Evolutionary conservation across 257 asterid species (phyloP).

Genomic region (Capsicum rhomboideum): DNA sequence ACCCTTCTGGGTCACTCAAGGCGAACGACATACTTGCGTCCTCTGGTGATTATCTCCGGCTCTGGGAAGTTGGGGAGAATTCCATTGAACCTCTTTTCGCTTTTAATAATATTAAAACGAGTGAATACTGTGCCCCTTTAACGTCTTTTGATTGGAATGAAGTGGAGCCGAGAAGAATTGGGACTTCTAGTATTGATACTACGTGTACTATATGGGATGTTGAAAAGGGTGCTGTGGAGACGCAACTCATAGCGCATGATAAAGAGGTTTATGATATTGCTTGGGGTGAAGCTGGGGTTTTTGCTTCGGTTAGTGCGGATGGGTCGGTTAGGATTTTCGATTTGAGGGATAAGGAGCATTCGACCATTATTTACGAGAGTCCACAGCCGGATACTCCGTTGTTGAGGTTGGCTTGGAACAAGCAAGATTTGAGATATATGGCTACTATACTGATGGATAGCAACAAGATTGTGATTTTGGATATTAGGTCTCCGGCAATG

Average conservation of each 20-base stretch:
- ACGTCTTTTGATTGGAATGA: conserved; percentile 96
- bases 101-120: conserved; percentile 59
- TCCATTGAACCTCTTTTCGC: conserved; percentile 35
- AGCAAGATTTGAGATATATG: conserved; percentile 95
- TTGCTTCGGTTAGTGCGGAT: conserved; percentile 85
- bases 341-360: conserved; percentile 89
- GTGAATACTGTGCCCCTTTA: conserved; percentile 75
- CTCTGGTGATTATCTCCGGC: conserved; percentile 89
- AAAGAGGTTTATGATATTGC: conserved; percentile 95
- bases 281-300: conserved; percentile 89
- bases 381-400: conserved; percentile 75
- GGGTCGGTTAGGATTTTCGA: conserved; percentile 83
- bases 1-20: conserved; percentile 24
- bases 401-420: conserved; percentile 89
- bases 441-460: conserved; percentile 84
- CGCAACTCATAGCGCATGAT: conserved; percentile 81
- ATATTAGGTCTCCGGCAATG: conserved; percentile 70
- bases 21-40: conserved; percentile 62
- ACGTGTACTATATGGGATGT: conserved; percentile 91
- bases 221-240: conserved; percentile 70
- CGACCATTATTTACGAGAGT: conserved; percentile 78
- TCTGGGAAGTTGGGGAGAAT: conserved; percentile 55
- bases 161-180: conserved; percentile 65
- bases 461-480: conserved; percentile 69
- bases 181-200: conserved; percentile 83